Base-by-base conservation (phyloP, 1,284 basidiomycete species). In the Cutaneotrichosporon sp. region DNA sequence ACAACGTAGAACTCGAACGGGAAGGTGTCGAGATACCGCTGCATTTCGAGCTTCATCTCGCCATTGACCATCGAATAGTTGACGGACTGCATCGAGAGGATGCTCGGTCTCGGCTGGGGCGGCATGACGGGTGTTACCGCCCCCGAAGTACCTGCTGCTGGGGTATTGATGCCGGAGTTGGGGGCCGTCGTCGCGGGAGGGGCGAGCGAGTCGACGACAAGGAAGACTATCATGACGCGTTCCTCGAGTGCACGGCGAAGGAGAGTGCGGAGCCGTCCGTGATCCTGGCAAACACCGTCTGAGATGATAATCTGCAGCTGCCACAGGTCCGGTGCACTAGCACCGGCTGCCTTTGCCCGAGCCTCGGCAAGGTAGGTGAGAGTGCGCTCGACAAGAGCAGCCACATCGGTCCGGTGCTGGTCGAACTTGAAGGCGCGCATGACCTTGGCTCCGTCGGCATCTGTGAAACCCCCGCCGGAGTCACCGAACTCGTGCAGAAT, bases 1-100 rank as follows among this genome's bases (percentile, higher is more conserved):
- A 99, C 88, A 46, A 97, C 87, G 64, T 93, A 98, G 72, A 96
- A 96, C 76, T 97, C 91, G 77, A 98, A 98, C 0, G 96, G 96
- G 82, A 99, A 98, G 4, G 90, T 87, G 69, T 97, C 92, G 63
- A 97, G 75, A 72, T 97, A 97, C 45, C 89, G 83, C 64, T 87
- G 81, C 79, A 97, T 84, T 67, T 89, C 84, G 62, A 98, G 77
- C 74, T 97, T 88, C 83, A 93, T 85, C 57, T 75, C 72, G 19
- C 94, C 94, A 58, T 88, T 84, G n/a, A 88, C 82, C 48, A 81
- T 82, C 69, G 85, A 86, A 79, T 93, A 96, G 48, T 86, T 85
- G 17, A 89, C 92, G 61, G 89, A 88, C 60, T 90, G 88, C 87
- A 97, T 96, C 14, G 87, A 84, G 59, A 98, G 76, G 62, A 99